These are phyloP conservation scores for Ganoderma multipileum DNA, from an alignment of 1,284 basidiomycete species.

Conservation along the genomic window DNA sequence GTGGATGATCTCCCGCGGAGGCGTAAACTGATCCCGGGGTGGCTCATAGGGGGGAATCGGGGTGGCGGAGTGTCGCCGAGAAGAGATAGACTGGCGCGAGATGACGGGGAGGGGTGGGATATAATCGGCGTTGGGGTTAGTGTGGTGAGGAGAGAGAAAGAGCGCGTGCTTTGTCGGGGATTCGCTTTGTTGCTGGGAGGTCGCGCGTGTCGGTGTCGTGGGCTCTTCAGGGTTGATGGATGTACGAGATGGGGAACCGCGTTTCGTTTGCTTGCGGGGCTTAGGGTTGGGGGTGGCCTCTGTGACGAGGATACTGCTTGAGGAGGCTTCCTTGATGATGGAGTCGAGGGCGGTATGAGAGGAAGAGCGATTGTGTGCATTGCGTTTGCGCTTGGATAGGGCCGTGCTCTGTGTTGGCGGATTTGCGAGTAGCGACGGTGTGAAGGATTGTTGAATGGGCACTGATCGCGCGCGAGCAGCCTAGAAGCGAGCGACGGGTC, in stretches of 20 bases:
- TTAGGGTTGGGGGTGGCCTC: slow-evolving; percentile 65
- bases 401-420: slow-evolving; percentile 6
- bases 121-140: slow-evolving; percentile 59
- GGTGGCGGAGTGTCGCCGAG: slow-evolving; percentile 46
- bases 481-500: slow-evolving; percentile 17
- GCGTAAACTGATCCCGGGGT: slow-evolving; percentile 69
- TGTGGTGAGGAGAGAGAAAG: slow-evolving; percentile 52
- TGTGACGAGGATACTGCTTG: slow-evolving; percentile 30
- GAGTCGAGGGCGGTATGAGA: slow-evolving; percentile 25
- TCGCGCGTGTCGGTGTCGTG: slow-evolving; percentile 34
- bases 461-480: slow-evolving; percentile 29
- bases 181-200: slow-evolving; percentile 37
- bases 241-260: slow-evolving; percentile 41
- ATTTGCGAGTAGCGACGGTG: slow-evolving; percentile 27
- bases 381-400: slow-evolving; percentile 45
- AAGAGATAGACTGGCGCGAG: slow-evolving; percentile 32
- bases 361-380: slow-evolving; percentile 22
- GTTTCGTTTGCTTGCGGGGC: slow-evolving; percentile 59
- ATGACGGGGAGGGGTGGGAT: slow-evolving; percentile 44
- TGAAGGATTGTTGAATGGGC: slow-evolving; percentile 26
- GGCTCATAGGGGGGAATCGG: slow-evolving; percentile 69
- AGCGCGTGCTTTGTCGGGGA: slow-evolving; percentile 42
- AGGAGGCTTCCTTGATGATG: slow-evolving; percentile 16
- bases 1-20: slow-evolving; percentile 65
- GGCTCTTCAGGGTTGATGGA: slow-evolving; percentile 28